phyloP scores from a whole-genome alignment of 306 rosid genomes.

The Cucurbita pepo region DNA sequence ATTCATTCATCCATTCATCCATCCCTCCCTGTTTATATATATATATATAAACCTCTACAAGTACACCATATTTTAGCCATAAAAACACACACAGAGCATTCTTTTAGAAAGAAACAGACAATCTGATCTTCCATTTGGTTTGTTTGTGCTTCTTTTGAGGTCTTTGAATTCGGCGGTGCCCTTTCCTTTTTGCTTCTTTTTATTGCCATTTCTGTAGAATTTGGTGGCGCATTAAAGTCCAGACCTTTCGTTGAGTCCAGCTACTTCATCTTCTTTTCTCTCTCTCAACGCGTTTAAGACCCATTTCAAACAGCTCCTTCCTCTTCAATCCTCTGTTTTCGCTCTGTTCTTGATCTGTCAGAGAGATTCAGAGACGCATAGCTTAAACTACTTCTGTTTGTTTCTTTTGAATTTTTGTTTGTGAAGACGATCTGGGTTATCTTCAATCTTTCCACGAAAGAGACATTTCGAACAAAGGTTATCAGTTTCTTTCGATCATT shows the following conservation, averaged over 20 bases:
- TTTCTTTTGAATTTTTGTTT: neutral
- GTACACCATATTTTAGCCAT: neutral
- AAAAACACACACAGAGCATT: slow-evolving; percentile 13
- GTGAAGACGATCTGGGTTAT: neutral
- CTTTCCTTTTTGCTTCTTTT: slow-evolving; percentile 2
- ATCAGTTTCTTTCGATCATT: neutral
- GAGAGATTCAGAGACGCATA: neutral
- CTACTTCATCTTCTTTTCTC: neutral
- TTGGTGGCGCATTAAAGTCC: slow-evolving; percentile 45
- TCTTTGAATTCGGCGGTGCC: slow-evolving; percentile 33
- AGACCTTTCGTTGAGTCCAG: slow-evolving; percentile 8
- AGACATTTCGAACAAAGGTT: slow-evolving; percentile 3
- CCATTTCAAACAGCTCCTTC: neutral
- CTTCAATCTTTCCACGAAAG: slow-evolving; percentile 4
- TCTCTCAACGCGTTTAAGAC: neutral
- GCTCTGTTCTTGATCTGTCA: neutral
- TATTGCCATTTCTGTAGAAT: slow-evolving; percentile 17
- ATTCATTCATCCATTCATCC: too few relatives aligned
- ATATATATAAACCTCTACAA: neutral
- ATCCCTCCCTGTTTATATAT: neutral
- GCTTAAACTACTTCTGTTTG: neutral
- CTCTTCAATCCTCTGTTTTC: neutral
- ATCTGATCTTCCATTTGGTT: neutral
- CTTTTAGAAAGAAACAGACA: slow-evolving; percentile 5
- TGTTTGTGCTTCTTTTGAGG: slow-evolving; percentile 44